Conservation (phyloP, 2,329 filamentous ascomycete species). For the Paramyrothecium roridum region DNA sequence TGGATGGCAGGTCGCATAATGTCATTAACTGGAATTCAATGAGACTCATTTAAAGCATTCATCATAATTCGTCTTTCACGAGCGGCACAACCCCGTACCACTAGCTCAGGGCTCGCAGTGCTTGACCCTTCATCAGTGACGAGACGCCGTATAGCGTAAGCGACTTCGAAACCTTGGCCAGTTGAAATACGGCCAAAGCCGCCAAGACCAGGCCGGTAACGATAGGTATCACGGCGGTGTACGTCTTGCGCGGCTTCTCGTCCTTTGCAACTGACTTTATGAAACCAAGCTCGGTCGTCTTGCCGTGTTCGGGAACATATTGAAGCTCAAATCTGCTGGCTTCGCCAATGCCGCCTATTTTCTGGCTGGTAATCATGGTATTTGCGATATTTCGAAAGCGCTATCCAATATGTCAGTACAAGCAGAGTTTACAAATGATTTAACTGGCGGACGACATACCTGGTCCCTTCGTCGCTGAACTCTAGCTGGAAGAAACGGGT, state of each 20-base stretch:
- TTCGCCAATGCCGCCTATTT: slow-evolving; percentile 56
- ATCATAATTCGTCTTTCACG: no score
- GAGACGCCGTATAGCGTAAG: neutral
- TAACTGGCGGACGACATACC: slow-evolving; percentile 12
- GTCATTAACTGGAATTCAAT: no score
- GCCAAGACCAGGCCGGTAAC: slow-evolving; percentile 1
- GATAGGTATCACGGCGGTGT: neutral
- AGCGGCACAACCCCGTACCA: neutral
- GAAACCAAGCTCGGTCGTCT: slow-evolving; percentile 28
- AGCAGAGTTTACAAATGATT: neutral
- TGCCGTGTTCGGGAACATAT: slow-evolving; percentile 52
- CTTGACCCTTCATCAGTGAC: neutral
- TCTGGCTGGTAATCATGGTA: slow-evolving; percentile 60
- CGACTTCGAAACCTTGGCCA: neutral
- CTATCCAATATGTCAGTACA: slow-evolving; percentile 6
- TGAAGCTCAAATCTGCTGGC: slow-evolving; percentile 69
- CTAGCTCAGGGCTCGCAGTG: neutral
- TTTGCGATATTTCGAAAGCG: slow-evolving; percentile 20
- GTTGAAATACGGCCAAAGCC: slow-evolving; percentile 1
- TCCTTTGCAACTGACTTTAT: slow-evolving; percentile 1
- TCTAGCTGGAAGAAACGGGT: slow-evolving; percentile 28
- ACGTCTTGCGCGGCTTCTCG: neutral
- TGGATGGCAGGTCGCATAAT: no score
- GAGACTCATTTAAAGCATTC: no score
- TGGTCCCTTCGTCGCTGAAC: slow-evolving; percentile 32